phyloP scores from a whole-genome alignment of 2,329 filamentous ascomycete genomes.

The Fusarium citri region DNA sequence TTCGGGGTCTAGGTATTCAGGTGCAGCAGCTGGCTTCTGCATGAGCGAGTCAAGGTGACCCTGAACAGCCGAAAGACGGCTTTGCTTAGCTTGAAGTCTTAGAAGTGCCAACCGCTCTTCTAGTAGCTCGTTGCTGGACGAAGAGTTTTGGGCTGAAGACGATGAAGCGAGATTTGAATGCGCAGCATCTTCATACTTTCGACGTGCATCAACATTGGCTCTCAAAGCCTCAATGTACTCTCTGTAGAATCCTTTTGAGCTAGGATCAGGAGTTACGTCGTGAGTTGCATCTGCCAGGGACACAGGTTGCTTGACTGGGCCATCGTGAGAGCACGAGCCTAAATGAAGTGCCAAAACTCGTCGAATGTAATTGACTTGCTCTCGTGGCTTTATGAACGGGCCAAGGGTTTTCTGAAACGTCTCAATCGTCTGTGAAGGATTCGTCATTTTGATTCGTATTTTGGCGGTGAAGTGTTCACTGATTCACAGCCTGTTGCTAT shows the following conservation, averaged over 20 bases:
- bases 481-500: constrained; percentile 17
- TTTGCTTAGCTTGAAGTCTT: constrained; percentile 63
- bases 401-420: constrained; percentile 59
- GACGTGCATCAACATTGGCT: constrained; percentile 63
- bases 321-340: constrained; percentile 58
- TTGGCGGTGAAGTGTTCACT: constrained; percentile 19
- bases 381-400: constrained; percentile 67
- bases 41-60: constrained; percentile 62
- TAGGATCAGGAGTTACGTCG: constrained; percentile 51
- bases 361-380: constrained; percentile 68
- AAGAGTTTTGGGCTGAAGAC: constrained; percentile 34
- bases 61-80: constrained; percentile 62
- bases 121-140: constrained; percentile 49
- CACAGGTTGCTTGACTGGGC: constrained; percentile 58
- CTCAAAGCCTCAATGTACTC: constrained; percentile 67
- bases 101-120: constrained; percentile 64
- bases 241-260: constrained; percentile 61
- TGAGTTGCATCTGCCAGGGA: constrained; percentile 59
- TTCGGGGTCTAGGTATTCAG: constrained; percentile 62
- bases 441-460: constrained; percentile 46
- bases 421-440: constrained; percentile 50
- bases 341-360: constrained; percentile 67
- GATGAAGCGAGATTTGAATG: constrained; percentile 37
- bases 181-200: constrained; percentile 58
- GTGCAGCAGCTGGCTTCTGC: constrained; percentile 63